phyloP scores from a whole-genome alignment of 2,329 filamentous ascomycete species.

The Drechslerella coelobrocha region DNA sequence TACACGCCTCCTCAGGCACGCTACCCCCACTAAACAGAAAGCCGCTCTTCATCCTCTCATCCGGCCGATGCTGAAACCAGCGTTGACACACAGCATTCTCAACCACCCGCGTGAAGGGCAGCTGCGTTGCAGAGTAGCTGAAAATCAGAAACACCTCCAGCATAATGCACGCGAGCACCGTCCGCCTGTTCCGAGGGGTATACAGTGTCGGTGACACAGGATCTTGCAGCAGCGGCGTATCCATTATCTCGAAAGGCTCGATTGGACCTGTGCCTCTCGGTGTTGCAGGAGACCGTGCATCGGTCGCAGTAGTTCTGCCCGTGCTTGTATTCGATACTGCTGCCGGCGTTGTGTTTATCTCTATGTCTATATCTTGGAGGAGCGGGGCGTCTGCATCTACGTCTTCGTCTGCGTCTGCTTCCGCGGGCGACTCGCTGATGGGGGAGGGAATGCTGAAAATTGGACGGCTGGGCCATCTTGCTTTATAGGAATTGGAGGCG shows the following conservation, averaged over 20 bases:
- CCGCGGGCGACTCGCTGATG: background rate
- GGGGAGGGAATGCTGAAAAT: too few relatives aligned
- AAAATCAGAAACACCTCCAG: slow-evolving; percentile 42
- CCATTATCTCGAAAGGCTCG: slow-evolving; percentile 45
- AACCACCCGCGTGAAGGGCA: slow-evolving; percentile 38
- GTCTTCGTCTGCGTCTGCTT: too few relatives aligned
- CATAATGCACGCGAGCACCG: slow-evolving; percentile 31
- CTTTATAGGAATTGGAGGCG: too few relatives aligned
- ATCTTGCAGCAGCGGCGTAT: slow-evolving; percentile 18
- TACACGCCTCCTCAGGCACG: slow-evolving; percentile 36
- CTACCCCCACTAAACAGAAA: slow-evolving; percentile 10
- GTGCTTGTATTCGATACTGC: background rate
- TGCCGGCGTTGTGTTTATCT: background rate
- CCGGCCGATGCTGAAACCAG: slow-evolving; percentile 26
- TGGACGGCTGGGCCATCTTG: too few relatives aligned
- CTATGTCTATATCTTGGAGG: background rate
- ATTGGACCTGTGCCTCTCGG: slow-evolving; percentile 1
- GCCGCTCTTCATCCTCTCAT: slow-evolving; percentile 7
- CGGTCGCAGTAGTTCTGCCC: background rate
- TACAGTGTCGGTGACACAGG: slow-evolving; percentile 15
- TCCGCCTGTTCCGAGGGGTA: slow-evolving; percentile 24
- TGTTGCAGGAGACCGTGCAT: background rate
- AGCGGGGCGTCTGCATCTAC: background rate
- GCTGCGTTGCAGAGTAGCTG: slow-evolving; percentile 34
- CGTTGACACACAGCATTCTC: slow-evolving; percentile 48